Percentiles rank a stretch among this genome's conserved stretches.
Evolutionary conservation across 2,329 filamentous ascomycete genomes (phyloP).

Genomic region (Albophoma yamanashiensis): DNA sequence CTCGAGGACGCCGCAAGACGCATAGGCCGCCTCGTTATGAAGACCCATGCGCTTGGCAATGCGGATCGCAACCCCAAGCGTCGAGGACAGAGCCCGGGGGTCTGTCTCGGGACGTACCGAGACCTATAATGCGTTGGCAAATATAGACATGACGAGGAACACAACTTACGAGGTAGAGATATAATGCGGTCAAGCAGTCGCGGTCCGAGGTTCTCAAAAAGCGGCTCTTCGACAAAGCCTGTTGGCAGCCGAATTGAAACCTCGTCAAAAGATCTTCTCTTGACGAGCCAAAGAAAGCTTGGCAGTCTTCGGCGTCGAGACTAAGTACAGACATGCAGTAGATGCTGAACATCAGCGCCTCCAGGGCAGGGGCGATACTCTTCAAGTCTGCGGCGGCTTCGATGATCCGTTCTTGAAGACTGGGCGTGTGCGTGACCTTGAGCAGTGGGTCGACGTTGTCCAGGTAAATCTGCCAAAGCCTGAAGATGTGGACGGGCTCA

Average conservation of each 20-base stretch:
- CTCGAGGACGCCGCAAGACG: slow-evolving; percentile 28
- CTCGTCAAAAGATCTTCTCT: slow-evolving; percentile 28
- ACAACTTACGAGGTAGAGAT: slow-evolving; percentile 41
- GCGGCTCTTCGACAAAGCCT: slow-evolving; percentile 39
- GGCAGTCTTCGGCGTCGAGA: slow-evolving; percentile 31
- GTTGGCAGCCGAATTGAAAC: slow-evolving; percentile 38
- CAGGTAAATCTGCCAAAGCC: slow-evolving; percentile 47
- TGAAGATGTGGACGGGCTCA: slow-evolving; percentile 30
- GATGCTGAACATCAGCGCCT: slow-evolving; percentile 47
- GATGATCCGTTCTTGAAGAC: slow-evolving; percentile 39
- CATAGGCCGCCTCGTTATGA: slow-evolving; percentile 30
- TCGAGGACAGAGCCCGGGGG: slow-evolving; percentile 38
- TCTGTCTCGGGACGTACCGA: slow-evolving; percentile 28
- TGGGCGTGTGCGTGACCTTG: slow-evolving; percentile 48
- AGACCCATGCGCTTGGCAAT: slow-evolving; percentile 48
- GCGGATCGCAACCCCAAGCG: slow-evolving; percentile 43
- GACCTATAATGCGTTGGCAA: background rate
- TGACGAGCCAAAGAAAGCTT: slow-evolving; percentile 24
- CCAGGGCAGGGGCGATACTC: slow-evolving; percentile 27
- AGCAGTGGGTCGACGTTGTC: slow-evolving; percentile 48
- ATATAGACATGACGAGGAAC: background rate
- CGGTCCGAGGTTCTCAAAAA: slow-evolving; percentile 39
- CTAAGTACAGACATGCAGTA: slow-evolving; percentile 33
- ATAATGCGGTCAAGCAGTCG: slow-evolving; percentile 44
- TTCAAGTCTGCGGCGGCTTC: slow-evolving; percentile 32